Evolutionary conservation across 768 basidiomycete species (phyloP).

Genomic region (Mycena kentingensis): DNA sequence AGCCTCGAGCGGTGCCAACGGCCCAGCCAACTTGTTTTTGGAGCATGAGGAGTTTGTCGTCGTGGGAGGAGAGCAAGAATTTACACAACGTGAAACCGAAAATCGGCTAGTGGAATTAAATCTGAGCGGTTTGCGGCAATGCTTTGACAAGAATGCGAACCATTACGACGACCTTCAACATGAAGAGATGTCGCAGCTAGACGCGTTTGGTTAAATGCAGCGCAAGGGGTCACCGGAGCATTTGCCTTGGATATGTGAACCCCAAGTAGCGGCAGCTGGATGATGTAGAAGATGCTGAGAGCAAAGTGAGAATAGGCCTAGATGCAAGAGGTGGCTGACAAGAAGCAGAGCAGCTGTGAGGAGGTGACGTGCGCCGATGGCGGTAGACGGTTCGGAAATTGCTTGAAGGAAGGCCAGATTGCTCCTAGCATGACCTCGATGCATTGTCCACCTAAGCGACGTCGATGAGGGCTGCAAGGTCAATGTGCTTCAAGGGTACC

Average conservation of each 20-base stretch:
- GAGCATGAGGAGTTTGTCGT: background rate
- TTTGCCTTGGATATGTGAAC: conserved; percentile 23
- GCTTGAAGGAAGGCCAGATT: conserved; percentile 26
- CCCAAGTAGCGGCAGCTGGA: conserved; percentile 23
- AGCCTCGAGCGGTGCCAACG: conserved; percentile 22
- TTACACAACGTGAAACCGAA: conserved; percentile 26
- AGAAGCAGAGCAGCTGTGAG: conserved; percentile 32
- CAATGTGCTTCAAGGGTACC: background rate
- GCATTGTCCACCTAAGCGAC: conserved; percentile 22
- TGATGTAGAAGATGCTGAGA: conserved; percentile 24
- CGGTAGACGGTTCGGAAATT: conserved; percentile 51
- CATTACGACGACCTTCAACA: conserved; percentile 26
- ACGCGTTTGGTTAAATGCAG: background rate
- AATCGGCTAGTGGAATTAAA: conserved; percentile 15
- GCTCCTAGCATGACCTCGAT: conserved; percentile 24
- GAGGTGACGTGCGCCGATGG: conserved; percentile 49
- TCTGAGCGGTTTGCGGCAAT: background rate
- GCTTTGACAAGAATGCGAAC: background rate
- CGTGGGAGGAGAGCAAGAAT: background rate
- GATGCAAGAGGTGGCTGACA: background rate
- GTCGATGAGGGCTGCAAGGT: background rate
- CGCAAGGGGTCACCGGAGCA: background rate
- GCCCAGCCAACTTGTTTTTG: conserved; percentile 24
- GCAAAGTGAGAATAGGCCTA: background rate
- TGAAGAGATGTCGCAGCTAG: conserved; percentile 24